Base-by-base conservation (phyloP, 768 basidiomycete species). In the Cyclocybe cylindracea region DNA sequence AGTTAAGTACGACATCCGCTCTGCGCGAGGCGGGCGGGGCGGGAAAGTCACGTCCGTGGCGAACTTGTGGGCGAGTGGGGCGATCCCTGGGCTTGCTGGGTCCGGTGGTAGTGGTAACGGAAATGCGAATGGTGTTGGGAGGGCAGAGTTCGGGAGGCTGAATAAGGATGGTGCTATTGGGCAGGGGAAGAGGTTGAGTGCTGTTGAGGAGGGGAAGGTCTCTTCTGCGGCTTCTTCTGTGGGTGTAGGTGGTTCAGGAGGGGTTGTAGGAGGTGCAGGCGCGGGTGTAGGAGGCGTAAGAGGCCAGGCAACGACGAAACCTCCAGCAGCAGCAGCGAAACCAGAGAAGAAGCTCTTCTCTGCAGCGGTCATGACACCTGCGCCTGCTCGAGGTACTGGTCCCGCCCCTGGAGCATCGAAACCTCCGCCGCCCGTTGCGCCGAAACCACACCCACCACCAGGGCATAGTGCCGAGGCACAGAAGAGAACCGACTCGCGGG, bases 21-120 rank as follows among this genome's bases (percentile, higher is more conserved):
- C 88, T 35, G 89, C 88, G 4, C 78, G 89, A 16, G 89, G 91
- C 4, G 90, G 91, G 2, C 72, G 78, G 39, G 90, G 91, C 2
- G 91, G 89, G 10, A 78, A 79, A 47, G 90, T 91, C 11, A 75
- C 87, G 2, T 74, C 88, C 4, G 87, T 90, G 1, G 83, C 87
- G 0, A 80, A 88, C 2, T 70, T 92, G 18, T 92, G 89, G 89
- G 82, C 86, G 2, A 70, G 82, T 34, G 81, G 76, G n/a, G 75
- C 73, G 6, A 57, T 66, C 10, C 24, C 24, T 24, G 24, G 24
- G 24, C 24, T 24, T 24, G 24, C 5, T 24, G 24, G 24, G 2
- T 24, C 24, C 24, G n/a, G n/a, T n/a, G n/a, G n/a, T n/a, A n/a
- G n/a, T n/a, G n/a, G n/a, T n/a, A 24, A 24, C 5, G 24, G 24